Evolutionary conservation across 108 stramenopile species (phyloP).

Genomic region (Stephanodiscus minutulus): DNA sequence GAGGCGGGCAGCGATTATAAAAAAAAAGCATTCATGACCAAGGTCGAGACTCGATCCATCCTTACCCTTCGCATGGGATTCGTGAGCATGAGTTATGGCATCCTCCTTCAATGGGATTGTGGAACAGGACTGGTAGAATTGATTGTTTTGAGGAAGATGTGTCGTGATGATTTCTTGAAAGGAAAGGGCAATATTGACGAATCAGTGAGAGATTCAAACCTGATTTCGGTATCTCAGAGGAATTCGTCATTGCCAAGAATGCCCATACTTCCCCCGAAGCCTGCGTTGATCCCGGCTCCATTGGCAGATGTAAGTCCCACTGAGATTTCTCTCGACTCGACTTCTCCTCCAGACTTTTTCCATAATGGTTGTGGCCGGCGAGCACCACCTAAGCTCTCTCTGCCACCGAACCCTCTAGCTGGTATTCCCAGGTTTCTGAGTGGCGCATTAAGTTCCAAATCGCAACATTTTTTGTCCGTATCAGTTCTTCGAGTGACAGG

Average conservation of each 20-base stretch:
- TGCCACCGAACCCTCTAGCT: conserved; percentile 14
- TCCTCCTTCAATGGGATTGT: conserved; percentile 48
- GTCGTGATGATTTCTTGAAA: conserved; percentile 43
- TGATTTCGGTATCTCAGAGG: conserved; percentile 5
- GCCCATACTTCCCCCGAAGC: neutral
- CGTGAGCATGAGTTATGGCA: conserved; percentile 49
- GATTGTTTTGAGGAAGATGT: conserved; percentile 46
- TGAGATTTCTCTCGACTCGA: neutral
- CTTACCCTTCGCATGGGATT: conserved; percentile 47
- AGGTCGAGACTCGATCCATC: conserved; percentile 47
- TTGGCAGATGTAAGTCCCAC: neutral
- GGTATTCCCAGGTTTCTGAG: conserved; percentile 23
- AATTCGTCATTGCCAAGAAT: neutral
- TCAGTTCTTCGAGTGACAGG: conserved; percentile 42
- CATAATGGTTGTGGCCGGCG: neutral
- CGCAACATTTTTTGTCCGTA: conserved; percentile 31
- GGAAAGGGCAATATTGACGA: conserved; percentile 6
- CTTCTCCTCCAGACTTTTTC: neutral
- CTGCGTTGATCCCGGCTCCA: conserved; percentile 9
- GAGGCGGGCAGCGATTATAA: neutral
- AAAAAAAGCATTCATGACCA: conserved; percentile 4
- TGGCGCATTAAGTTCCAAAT: conserved; percentile 13
- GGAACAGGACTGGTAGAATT: conserved; percentile 24
- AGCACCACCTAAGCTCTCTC: neutral
- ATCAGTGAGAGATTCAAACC: conserved; percentile 7